Evolutionary conservation across 805 yeast genomes (phyloP), one percentile per base, ranked within the genome.

Genomic region (Suhomyces sp.): DNA sequence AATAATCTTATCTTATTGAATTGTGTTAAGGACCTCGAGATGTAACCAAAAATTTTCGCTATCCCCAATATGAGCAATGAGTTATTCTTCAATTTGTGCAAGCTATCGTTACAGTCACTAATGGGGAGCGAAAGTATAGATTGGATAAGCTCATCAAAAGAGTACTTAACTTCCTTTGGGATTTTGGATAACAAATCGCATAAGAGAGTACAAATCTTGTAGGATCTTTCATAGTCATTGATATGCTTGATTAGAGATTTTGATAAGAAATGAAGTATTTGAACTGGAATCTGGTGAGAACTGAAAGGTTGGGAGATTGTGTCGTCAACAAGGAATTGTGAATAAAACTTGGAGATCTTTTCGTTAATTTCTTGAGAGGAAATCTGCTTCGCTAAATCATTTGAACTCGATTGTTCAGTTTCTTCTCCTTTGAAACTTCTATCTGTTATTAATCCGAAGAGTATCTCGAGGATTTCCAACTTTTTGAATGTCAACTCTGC

Each of bases 371-470:
- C 29, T 13, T 10, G 13, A 10, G 17, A 5, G 5, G 16, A 13
- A 13, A 12, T n/a, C n/a, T n/a, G n/a, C n/a, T n/a, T n/a, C n/a
- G n/a, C n/a, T n/a, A n/a, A n/a, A n/a, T n/a, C n/a, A n/a, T n/a
- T n/a, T n/a, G n/a, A n/a, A n/a, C n/a, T n/a, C n/a, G n/a, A n/a
- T 11, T 16, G 6, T 2, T 11, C 13, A n/a, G 29, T 17, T 17
- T 16, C 29, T 26, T 26, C 29, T n/a, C 17, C 29, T 12, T 16
- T 26, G n/a, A 75, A 74, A 1, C 86, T 83, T 31, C 84, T 64
- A 27, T 74, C 77, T 0, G 93, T 90, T 6, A 85, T 70, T 32
- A 75, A 50, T 1, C 64, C 65, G n/a, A 83, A 40, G 11, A 86
- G 46, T 1, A 57, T 43, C 14, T 63, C 57, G 6, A 74, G 58